Conservation (phyloP, 331 rosid species). For the Pyracantha coccinea region DNA sequence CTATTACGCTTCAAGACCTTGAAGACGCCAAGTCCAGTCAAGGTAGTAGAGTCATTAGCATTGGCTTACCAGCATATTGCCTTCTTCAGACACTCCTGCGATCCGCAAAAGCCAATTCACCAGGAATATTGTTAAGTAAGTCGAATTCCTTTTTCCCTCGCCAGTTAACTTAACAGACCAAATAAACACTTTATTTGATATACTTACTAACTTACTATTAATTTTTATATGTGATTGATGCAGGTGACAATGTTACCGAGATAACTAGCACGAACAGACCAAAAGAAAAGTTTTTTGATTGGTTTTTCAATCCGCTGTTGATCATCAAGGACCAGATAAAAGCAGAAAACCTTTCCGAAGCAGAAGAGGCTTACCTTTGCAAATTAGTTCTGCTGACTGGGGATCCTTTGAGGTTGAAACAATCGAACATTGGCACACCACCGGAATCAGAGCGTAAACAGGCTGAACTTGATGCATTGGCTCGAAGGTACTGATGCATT, state of each 20-base stretch:
- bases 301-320: conserved; percentile 84
- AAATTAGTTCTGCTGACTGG: conserved; percentile 64
- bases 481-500: conserved; percentile 59
- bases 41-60: conserved; percentile 60
- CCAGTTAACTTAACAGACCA: background rate
- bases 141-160: background rate
- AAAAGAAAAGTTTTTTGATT: conserved; percentile 60
- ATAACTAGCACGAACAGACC: conserved; percentile 71
- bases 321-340: conserved; percentile 82
- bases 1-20: conserved; percentile 52
- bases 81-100: conserved; percentile 67
- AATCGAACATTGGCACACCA: conserved; percentile 30
- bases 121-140: conserved; percentile 67
- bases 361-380: conserved; percentile 73
- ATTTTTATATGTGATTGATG: conserved; percentile 8
- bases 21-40: conserved; percentile 62
- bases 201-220: background rate
- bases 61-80: conserved; percentile 83
- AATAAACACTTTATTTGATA: background rate
- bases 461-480: conserved; percentile 85
- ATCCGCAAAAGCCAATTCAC: conserved; percentile 54
- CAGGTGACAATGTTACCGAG: conserved; percentile 61
- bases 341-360: conserved; percentile 68
- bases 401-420: conserved; percentile 59
- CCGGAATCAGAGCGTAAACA: conserved; percentile 75